Base-by-base conservation (phyloP, 768 basidiomycete species). In the Mrakia gelida region DNA sequence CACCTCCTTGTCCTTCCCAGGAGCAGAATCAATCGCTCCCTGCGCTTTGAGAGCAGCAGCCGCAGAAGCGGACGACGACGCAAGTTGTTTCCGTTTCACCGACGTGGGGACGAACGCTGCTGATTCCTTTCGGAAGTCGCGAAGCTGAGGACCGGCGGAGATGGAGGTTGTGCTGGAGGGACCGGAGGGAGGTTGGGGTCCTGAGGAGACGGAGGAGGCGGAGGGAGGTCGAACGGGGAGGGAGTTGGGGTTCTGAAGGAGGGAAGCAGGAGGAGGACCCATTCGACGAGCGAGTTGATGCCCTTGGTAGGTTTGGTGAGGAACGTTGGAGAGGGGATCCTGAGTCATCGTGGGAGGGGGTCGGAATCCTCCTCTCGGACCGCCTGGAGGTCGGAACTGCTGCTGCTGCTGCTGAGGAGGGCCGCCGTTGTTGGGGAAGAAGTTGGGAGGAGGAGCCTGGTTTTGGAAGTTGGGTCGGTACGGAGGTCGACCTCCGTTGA, bases 91-190 rank as follows among this genome's bases (percentile, higher is more conserved):
- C 68, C 92, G 89, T 84, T 93, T 93, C 73, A 96, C 85, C 4
- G 91, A 87, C 2, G 90, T 83, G 5, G 97, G 97, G 6, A 98
- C 89, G 81, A 99, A 98, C 0, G 92, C 90, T 0, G 94, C 96
- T 13, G 92, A 92, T 84, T 99, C 97, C 84, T 94, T 95, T 86
- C 95, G 94, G 79, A 98, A 87, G 84, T 99, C 94, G 21, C 96
- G 92, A 72, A 99, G 85, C 82, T 94, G 88, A 6, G 97, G 94
- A 65, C 87, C 93, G 3, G 95, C 94, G 30, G 89, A 91, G 73
- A 98, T 90, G 2, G 89, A 91, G 72, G 98, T 90, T 1, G 89
- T 92, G 1, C 92, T 10, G 34, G 49, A 3, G 16, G 88, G 85
- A 1, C 86, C 86, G 23, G 87, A 62, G 0, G 84, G 85, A 15